These are phyloP conservation scores for Phytophthora pseudosyringae DNA, from an alignment of 352 stramenopile genomes.

Conservation along the genomic window DNA sequence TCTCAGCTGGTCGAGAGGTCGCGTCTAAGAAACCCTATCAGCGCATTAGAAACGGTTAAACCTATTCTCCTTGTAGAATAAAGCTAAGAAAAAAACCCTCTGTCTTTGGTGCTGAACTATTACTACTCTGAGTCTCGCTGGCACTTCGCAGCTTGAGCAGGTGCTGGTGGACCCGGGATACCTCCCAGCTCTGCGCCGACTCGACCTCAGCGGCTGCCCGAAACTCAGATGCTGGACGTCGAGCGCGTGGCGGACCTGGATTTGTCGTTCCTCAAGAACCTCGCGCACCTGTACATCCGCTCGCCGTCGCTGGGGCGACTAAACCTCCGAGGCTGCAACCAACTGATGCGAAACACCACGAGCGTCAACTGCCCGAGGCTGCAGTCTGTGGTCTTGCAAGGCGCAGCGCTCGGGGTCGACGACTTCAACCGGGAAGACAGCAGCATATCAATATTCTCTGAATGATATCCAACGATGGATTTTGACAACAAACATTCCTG, in stretches of 20 bases:
- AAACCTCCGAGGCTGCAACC: constrained; percentile 53
- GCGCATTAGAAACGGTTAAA: too few species aligned
- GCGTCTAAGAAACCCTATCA: too few species aligned
- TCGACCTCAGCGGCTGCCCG: constrained; percentile 54
- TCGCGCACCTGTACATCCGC: constrained; percentile 63
- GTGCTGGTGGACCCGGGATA: constrained; percentile 62
- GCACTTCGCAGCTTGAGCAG: constrained; percentile 64
- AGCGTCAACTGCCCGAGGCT: constrained; percentile 53
- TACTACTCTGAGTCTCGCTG: too few species aligned
- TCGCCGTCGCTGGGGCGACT: constrained; percentile 47
- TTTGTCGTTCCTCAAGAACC: constrained; percentile 66
- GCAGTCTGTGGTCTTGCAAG: constrained; percentile 45
- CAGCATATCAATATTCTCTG: not conserved
- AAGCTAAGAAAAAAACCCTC: too few species aligned
- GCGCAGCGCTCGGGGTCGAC: constrained; percentile 42
- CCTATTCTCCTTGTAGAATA: too few species aligned
- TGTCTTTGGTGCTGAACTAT: too few species aligned
- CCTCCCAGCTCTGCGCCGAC: constrained; percentile 46
- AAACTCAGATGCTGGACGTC: constrained; percentile 60
- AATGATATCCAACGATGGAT: constrained; percentile 19
- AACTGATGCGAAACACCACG: constrained; percentile 45
- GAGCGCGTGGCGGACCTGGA: constrained; percentile 40
- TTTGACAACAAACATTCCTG: constrained; percentile 29
- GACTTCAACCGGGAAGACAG: constrained; percentile 41
- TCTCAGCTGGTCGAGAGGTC: too few species aligned